These are phyloP conservation scores for Hypomontagnella monticulosa DNA, from an alignment of 495 filamentous ascomycete species.

Conservation along the genomic window DNA sequence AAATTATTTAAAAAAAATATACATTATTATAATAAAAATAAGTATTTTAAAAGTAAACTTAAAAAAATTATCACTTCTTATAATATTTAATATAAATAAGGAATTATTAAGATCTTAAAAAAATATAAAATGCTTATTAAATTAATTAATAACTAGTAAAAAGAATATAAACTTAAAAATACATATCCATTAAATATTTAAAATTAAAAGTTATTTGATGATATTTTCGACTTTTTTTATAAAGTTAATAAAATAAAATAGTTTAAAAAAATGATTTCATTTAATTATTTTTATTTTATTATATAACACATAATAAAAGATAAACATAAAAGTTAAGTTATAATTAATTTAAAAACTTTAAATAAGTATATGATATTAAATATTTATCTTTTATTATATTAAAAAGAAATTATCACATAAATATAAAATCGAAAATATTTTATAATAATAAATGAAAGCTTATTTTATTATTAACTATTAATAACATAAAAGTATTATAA, in stretches of 20 bases:
- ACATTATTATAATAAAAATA: neutral
- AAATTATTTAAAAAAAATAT: neutral
- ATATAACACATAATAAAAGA: neutral
- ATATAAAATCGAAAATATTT: neutral
- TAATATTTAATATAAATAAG: neutral
- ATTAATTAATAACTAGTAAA: neutral
- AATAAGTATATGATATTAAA: neutral
- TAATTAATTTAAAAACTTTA: neutral
- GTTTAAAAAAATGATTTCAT: neutral
- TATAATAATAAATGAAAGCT: neutral
- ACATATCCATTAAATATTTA: neutral
- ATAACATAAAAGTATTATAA: neutral
- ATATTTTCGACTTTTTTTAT: neutral
- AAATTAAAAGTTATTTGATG: neutral
- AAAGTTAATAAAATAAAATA: neutral
- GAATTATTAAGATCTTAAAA: neutral
- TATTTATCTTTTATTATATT: neutral
- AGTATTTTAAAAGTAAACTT: neutral
- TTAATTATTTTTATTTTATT: neutral
- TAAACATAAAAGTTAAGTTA: neutral
- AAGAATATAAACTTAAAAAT: neutral
- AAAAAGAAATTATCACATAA: neutral
- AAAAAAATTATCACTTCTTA: neutral
- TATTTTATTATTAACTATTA: conserved; percentile 7
- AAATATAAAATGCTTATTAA: neutral